These are phyloP conservation scores for Globisporangium irregulare DNA, from an alignment of 352 stramenopile genomes.

Conservation along the genomic window DNA sequence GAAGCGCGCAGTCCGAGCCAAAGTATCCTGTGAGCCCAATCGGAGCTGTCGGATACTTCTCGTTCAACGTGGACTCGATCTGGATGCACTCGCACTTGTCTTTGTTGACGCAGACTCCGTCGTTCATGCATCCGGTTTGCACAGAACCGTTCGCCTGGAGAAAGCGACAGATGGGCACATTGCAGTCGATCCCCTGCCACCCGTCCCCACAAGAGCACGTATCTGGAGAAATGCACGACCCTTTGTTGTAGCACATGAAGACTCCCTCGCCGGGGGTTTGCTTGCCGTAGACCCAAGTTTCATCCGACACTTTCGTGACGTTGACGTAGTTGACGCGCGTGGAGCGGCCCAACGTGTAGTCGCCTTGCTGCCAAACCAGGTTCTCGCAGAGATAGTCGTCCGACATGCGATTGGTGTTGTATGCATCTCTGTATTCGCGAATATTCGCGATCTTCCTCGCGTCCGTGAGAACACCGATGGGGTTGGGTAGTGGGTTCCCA, in stretches of 20 bases:
- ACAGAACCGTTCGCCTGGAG: conserved; percentile 58
- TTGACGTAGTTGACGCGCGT: conserved; percentile 93
- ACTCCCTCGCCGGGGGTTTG: conserved; percentile 87
- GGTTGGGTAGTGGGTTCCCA: conserved; percentile 59
- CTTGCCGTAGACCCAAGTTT: conserved; percentile 64
- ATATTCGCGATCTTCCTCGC: conserved; percentile 48
- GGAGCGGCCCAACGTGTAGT: conserved; percentile 82
- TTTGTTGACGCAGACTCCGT: conserved; percentile 90
- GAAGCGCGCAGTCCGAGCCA: conserved; percentile 92
- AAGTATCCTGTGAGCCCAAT: conserved; percentile 90
- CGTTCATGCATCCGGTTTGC: conserved; percentile 86
- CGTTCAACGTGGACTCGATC: conserved; percentile 80
- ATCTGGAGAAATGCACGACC: conserved; percentile 91
- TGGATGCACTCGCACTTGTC: conserved; percentile 92
- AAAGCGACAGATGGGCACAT: conserved; percentile 91
- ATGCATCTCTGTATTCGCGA: conserved; percentile 44
- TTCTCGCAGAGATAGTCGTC: conserved; percentile 84
- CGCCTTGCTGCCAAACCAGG: conserved; percentile 89
- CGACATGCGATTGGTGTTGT: conserved; percentile 60
- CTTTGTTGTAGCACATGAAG: conserved; percentile 93
- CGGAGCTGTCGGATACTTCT: conserved; percentile 67
- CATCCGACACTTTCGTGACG: conserved; percentile 75
- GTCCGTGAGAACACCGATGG: conserved; percentile 29
- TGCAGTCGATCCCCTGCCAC: conserved; percentile 94
- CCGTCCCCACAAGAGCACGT: conserved; percentile 91